Percentiles rank a stretch among this genome's conserved stretches.
These are phyloP conservation scores for Diplodia intermedia DNA, from an alignment of 2,329 filamentous ascomycete species.

Conservation along the genomic window DNA sequence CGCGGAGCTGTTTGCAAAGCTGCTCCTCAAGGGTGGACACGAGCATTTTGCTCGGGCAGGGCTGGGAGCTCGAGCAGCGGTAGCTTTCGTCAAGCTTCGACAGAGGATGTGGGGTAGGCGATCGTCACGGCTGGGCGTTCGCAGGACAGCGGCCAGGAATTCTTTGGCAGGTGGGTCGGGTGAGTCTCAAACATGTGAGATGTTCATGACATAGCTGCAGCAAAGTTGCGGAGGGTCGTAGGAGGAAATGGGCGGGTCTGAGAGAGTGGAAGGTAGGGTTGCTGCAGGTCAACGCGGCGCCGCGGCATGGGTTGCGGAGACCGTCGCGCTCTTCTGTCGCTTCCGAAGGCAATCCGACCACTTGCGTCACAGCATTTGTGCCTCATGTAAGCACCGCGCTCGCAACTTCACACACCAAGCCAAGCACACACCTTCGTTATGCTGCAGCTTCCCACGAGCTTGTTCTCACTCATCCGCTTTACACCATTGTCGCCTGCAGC, in stretches of 20 bases:
- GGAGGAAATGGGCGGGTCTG: conserved; percentile 3
- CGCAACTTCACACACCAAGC: background rate
- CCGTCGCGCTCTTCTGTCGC: conserved; percentile 12
- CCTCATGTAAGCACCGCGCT: conserved; percentile 18
- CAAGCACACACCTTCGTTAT: background rate
- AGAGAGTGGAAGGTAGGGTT: conserved; percentile 15
- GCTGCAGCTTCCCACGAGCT: background rate
- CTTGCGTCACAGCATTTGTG: conserved; percentile 29
- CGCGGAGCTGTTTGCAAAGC: conserved; percentile 82
- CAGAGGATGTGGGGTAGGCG: conserved; percentile 31
- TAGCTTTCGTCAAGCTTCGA: conserved; percentile 29
- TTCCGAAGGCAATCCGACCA: conserved; percentile 19
- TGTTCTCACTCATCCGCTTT: background rate
- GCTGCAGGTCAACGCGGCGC: conserved; percentile 19
- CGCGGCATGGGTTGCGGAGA: conserved; percentile 14
- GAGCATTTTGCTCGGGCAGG: conserved; percentile 48
- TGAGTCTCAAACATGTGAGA: background rate
- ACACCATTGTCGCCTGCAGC: background rate
- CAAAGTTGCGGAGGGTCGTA: conserved; percentile 9
- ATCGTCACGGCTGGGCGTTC: conserved; percentile 18
- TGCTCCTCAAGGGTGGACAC: conserved; percentile 70
- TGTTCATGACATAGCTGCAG: conserved; percentile 15
- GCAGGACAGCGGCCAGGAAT: background rate
- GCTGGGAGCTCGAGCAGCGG: conserved; percentile 7
- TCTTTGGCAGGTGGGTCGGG: background rate